Evolutionary conservation across 208 protist genomes (phyloP).

Genomic region (Lotmaria passim): DNA sequence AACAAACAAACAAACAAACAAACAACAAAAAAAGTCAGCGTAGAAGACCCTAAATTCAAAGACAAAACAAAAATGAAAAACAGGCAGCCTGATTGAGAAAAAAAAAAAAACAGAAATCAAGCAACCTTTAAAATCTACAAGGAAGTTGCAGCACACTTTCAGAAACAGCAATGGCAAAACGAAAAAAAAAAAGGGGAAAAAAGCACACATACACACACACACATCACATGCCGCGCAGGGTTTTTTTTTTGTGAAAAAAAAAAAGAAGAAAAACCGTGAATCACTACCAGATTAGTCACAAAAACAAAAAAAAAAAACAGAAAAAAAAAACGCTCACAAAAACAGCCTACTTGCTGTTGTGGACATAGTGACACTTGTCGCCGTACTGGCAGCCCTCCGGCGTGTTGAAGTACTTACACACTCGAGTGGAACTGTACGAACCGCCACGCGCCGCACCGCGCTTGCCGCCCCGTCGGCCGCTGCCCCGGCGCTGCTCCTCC

Average conservation of each 20-base stretch:
- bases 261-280: background rate
- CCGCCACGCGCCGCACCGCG: constrained; percentile 30
- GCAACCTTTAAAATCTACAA: no score
- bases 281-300: background rate
- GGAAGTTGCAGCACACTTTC: no score
- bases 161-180: no score
- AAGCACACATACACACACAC: no score
- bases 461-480: constrained; percentile 24
- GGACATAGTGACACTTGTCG: constrained; percentile 45
- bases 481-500: constrained; percentile 41
- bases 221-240: no score
- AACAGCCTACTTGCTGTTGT: constrained; percentile 32
- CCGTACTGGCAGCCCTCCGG: constrained; percentile 53
- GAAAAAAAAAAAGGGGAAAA: background rate
- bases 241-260: no score
- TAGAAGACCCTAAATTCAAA: no score
- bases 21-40: no score
- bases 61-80: no score
- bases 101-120: no score
- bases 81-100: no score
- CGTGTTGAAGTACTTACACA: constrained; percentile 43
- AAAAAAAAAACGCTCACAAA: background rate
- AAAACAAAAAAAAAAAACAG: constrained; percentile 13
- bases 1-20: no score
- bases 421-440: constrained; percentile 13